Percentiles rank a stretch among this genome's conserved stretches.
Conservation (phyloP, 2,329 filamentous ascomycete species). For the Botrytis pseudocinerea region DNA sequence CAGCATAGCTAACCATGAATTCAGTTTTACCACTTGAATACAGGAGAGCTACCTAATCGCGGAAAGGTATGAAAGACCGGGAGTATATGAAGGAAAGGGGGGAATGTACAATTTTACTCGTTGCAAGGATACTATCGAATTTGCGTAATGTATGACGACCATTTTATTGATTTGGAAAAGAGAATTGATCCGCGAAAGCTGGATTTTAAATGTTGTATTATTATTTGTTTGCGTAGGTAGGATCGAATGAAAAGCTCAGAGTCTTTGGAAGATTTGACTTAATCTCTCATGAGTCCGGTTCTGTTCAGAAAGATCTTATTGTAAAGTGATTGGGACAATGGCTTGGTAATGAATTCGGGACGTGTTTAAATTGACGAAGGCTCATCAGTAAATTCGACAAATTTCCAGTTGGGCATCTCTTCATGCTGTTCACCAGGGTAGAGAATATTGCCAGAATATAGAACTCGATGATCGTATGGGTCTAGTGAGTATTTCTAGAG, state of each 20-base stretch:
- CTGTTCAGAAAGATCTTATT: not conserved
- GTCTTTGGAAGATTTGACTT: not conserved
- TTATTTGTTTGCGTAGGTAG: not conserved
- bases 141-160: not conserved
- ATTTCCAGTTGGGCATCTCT: not conserved
- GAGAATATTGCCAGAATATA: not conserved
- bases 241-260: not conserved
- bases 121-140: not conserved
- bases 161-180: not conserved
- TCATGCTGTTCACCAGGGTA: not conserved
- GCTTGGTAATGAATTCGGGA: not conserved
- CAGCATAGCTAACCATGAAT: not conserved
- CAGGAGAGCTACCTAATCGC: not conserved
- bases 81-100: not conserved
- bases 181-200: not conserved
- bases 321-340: not conserved
- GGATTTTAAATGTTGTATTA: not conserved
- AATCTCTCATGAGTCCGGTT: not conserved
- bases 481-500: not conserved
- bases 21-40: conserved; percentile 18
- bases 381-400: not conserved
- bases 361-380: not conserved
- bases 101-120: not conserved
- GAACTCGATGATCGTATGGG: not conserved
- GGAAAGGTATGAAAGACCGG: not conserved